Evolutionary conservation across 306 rosid genomes (phyloP).

Genomic region (Boehmeria nivea): DNA sequence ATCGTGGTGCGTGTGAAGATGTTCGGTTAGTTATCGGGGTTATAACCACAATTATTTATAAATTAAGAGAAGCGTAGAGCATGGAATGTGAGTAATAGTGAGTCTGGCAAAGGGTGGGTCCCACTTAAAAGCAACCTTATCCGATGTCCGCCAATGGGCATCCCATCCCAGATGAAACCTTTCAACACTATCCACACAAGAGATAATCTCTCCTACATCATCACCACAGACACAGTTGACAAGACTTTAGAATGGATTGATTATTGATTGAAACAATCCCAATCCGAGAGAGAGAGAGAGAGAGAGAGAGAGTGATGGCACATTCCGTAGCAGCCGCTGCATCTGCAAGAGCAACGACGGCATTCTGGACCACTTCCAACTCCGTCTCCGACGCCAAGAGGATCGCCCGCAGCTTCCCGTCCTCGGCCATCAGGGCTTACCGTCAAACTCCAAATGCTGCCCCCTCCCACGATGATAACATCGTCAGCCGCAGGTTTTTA

Average conservation of each 20-base stretch:
- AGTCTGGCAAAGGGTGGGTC: conserved; percentile 35
- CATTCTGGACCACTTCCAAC: conserved; percentile 21
- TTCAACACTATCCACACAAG: conserved; percentile 28
- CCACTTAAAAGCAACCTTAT: conserved; percentile 59
- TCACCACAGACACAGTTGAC: too few species aligned
- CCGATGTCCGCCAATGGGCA: conserved; percentile 52
- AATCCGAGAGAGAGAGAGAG: too few species aligned
- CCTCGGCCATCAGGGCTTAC: conserved; percentile 17
- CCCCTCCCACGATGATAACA: background rate
- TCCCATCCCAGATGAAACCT: conserved; percentile 3
- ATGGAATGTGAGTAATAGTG: too few species aligned
- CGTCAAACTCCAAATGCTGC: conserved; percentile 12
- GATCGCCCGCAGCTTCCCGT: background rate
- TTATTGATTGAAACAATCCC: too few species aligned
- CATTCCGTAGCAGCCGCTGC: too few species aligned
- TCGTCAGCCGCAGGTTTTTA: conserved; percentile 40
- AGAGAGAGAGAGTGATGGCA: too few species aligned
- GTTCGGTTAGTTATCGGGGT: too few species aligned
- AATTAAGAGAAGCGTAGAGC: too few species aligned
- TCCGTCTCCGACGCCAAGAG: background rate
- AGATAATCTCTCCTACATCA: too few species aligned
- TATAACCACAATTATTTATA: too few species aligned
- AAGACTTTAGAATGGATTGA: too few species aligned
- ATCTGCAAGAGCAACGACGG: conserved; percentile 31
- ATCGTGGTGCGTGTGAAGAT: too few species aligned